Percentiles rank a stretch among this genome's conserved stretches.
Conservation (phyloP, 257 asterid genomes). For the Verbena officinalis region DNA sequence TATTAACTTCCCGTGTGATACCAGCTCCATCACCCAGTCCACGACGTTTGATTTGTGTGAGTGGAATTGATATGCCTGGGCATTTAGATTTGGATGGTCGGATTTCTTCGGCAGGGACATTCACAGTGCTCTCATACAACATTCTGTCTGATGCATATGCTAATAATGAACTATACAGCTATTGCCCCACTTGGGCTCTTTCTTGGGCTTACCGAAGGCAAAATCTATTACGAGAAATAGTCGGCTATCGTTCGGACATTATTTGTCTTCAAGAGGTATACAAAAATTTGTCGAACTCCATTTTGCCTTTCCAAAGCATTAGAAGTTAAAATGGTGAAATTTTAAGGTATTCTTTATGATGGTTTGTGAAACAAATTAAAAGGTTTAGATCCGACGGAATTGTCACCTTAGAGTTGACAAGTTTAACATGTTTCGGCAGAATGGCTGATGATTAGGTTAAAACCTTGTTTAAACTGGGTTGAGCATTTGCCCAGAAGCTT, state of each 20-base stretch:
- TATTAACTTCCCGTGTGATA: constrained; percentile 86
- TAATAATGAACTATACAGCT: constrained; percentile 67
- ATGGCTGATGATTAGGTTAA: constrained; percentile 1
- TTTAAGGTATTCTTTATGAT: neutral
- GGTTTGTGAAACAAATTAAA: constrained; percentile 9
- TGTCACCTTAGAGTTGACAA: neutral
- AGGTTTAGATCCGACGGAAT: neutral
- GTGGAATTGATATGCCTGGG: constrained; percentile 66
- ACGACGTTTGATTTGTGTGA: constrained; percentile 68
- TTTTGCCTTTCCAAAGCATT: constrained; percentile 8
- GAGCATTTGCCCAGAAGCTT: neutral
- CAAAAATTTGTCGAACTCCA: constrained; percentile 13
- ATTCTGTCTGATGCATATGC: constrained; percentile 78
- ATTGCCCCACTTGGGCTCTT: constrained; percentile 99
- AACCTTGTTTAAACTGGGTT: neutral
- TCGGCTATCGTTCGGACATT: constrained; percentile 88
- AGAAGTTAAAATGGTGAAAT: constrained; percentile 12
- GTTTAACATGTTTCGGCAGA: neutral
- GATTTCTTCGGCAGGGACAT: constrained; percentile 63
- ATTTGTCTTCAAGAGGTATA: constrained; percentile 98
- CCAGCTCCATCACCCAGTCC: constrained; percentile 98
- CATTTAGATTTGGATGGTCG: constrained; percentile 66
- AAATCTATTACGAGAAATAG: constrained; percentile 87
- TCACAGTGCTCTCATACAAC: constrained; percentile 95
- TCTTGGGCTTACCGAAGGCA: constrained; percentile 98